Base-by-base conservation (phyloP, 2,329 filamentous ascomycete genomes). In the Rhinocladiella mackenziei region DNA sequence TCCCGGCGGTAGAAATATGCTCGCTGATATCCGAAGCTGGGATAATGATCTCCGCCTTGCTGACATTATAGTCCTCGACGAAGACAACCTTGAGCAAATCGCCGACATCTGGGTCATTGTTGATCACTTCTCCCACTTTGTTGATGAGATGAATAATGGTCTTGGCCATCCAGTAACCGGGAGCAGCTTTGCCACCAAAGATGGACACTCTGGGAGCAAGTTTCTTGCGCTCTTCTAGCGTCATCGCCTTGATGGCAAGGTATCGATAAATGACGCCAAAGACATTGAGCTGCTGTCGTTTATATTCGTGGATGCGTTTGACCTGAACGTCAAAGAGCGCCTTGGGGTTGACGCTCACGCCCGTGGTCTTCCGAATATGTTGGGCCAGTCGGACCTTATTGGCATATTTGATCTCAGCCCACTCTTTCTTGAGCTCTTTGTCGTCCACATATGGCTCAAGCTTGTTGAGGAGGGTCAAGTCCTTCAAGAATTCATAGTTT, bases 111-210 rank as follows among this genome's bases (percentile, higher is more conserved):
- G 80, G 74, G 60, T 98, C 92, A 29, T 86, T 86, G 73, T 98
- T 98, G 57, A 98, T 84, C 2, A 97, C 86, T 11, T 80, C 71
- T 3, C 88, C 89, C 18, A 97, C 92, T 50, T 82, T 84, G 72
- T 96, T 97, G 73, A 98, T 83, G 45, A 98, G 78, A 63, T 97
- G 91, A 58, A 98, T 98, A 56, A 96, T 89, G 29, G 92, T 94
- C 78, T 98, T 98, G 26, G 92, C 92, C 92, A 97, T 98, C 92
- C 92, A 98, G 74, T 98, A 98, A 11, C 92, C 92, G 0, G 92
- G 92, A 2, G 92, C 92, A 18, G 92, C 92, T 71, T 98, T 98
- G 59, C 92, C 92, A 62, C 92, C 92, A 63, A 98, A 97, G 65
- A 98, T 94, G 45, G 86, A 92, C 7, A 97, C 92, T 39, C 91